phyloP scores from a whole-genome alignment of 139 green algal species.

The Parachlorella kessleri region DNA sequence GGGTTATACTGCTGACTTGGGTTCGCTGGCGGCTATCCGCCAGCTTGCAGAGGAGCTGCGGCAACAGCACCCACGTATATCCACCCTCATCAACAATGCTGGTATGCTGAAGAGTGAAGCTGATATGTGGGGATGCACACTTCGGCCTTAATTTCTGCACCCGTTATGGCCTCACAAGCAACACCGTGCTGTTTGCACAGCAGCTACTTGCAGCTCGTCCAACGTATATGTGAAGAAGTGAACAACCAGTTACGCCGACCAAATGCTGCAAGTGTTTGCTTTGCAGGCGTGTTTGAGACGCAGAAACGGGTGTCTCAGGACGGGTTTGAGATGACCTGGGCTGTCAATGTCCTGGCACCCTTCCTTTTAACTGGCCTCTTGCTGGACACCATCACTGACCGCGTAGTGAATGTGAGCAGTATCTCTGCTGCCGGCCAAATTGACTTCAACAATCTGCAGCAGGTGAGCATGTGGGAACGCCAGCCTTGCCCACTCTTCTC shows the following conservation, averaged over 20 bases:
- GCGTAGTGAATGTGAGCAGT: constrained; percentile 67
- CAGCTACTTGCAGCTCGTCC: neutral
- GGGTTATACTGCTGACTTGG: constrained; percentile 42
- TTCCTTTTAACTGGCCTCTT: constrained; percentile 65
- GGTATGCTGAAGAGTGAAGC: neutral
- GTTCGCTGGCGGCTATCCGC: constrained; percentile 33
- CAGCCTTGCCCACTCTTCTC: too few species aligned
- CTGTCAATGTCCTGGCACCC: constrained; percentile 72
- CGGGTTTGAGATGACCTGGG: constrained; percentile 72
- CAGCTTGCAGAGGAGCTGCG: constrained; percentile 40
- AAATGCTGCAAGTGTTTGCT: neutral
- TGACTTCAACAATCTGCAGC: constrained; percentile 69
- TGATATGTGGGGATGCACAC: too few species aligned
- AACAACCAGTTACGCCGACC: too few species aligned
- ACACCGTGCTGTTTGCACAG: neutral
- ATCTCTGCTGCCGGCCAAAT: constrained; percentile 61
- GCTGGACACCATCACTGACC: constrained; percentile 31
- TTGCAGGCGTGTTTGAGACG: neutral
- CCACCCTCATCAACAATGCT: constrained; percentile 71
- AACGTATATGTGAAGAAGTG: neutral
- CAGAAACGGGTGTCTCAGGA: constrained; percentile 26
- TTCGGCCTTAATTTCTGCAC: too few species aligned
- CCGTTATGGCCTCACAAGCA: too few species aligned
- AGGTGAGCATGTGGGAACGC: too few species aligned
- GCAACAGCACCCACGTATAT: neutral